Percentiles rank a stretch among this genome's conserved stretches.
Conservation (phyloP, 106 monocot species). For the Phalaenopsis aphrodite region DNA sequence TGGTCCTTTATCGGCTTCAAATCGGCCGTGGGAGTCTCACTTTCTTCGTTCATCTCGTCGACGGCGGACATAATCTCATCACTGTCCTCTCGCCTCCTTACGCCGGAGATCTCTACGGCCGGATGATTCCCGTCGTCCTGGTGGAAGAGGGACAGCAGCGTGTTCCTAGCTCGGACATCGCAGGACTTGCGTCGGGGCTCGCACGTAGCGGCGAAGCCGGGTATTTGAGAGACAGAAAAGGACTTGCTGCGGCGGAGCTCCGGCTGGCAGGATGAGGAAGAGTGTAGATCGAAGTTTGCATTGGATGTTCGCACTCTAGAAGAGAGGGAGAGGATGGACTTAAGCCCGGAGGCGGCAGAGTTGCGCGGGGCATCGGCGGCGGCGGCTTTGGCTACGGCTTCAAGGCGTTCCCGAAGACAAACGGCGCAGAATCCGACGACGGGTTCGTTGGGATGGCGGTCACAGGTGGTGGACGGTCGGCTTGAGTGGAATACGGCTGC, state of each 20-base stretch:
- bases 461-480: slow-evolving; percentile 19
- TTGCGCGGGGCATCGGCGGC: slow-evolving; percentile 20
- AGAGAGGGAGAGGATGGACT: slow-evolving; percentile 18
- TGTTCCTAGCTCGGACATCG: slow-evolving; percentile 31
- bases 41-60: not conserved
- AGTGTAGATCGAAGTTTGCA: not conserved
- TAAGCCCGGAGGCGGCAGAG: slow-evolving; percentile 22
- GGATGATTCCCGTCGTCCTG: not conserved
- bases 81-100: slow-evolving; percentile 11
- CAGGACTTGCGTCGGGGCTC: slow-evolving; percentile 18
- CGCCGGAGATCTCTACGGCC: not conserved
- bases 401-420: slow-evolving; percentile 66
- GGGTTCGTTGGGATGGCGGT: slow-evolving; percentile 37
- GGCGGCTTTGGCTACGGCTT: slow-evolving; percentile 5
- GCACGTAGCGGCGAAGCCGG: slow-evolving; percentile 3
- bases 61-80: not conserved
- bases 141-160: slow-evolving; percentile 15
- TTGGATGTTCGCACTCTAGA: not conserved
- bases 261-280: slow-evolving; percentile 4
- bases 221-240: slow-evolving; percentile 18
- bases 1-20: slow-evolving; percentile 32
- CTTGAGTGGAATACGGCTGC: not conserved
- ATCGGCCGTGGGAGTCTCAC: slow-evolving; percentile 10
- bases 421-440: slow-evolving; percentile 54
- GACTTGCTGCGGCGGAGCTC: slow-evolving; percentile 70